Conservation (phyloP, 75 land plant species). For the Ceratopteris richardii region DNA sequence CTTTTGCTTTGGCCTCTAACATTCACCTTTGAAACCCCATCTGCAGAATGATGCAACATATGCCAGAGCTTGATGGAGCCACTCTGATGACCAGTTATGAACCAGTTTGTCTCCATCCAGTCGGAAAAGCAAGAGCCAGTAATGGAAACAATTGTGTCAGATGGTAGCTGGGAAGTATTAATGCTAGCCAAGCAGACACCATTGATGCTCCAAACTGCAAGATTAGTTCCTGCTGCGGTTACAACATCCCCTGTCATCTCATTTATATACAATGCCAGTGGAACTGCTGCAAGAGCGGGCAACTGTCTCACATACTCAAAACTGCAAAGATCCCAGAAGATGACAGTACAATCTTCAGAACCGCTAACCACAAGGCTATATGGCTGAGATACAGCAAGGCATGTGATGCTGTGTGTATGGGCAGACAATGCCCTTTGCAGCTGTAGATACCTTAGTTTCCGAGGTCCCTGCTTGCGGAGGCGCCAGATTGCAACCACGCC, state of each 20-base stretch:
- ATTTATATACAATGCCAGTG: slow-evolving; percentile 81
- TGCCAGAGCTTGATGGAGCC: slow-evolving; percentile 90
- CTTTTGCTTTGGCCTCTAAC: slow-evolving; percentile 11
- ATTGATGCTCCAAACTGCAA: slow-evolving; percentile 94
- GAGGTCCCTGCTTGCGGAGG: slow-evolving; percentile 47
- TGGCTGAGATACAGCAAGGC: slow-evolving; percentile 83
- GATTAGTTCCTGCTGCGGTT: slow-evolving; percentile 86
- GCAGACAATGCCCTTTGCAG: slow-evolving; percentile 73
- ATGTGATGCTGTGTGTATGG: slow-evolving; percentile 75
- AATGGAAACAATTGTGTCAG: slow-evolving; percentile 77
- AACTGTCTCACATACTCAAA: slow-evolving; percentile 87
- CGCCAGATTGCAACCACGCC: slow-evolving; percentile 88
- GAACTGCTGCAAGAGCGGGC: slow-evolving; percentile 75
- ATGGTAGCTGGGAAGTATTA: slow-evolving; percentile 82
- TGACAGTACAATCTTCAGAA: slow-evolving; percentile 81
- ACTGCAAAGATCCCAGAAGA: slow-evolving; percentile 88
- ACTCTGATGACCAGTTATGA: slow-evolving; percentile 90
- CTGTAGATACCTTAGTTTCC: slow-evolving; percentile 33
- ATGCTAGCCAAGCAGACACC: slow-evolving; percentile 92
- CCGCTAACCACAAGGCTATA: slow-evolving; percentile 85
- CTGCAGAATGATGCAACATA: slow-evolving; percentile 54
- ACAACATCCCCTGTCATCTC: slow-evolving; percentile 88
- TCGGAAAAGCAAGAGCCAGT: slow-evolving; percentile 70
- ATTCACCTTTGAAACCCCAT: slow-evolving; percentile 8
- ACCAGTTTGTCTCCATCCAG: slow-evolving; percentile 93